phyloP scores from a whole-genome alignment of 163 green algal species.

The Chlorella variabilis region DNA sequence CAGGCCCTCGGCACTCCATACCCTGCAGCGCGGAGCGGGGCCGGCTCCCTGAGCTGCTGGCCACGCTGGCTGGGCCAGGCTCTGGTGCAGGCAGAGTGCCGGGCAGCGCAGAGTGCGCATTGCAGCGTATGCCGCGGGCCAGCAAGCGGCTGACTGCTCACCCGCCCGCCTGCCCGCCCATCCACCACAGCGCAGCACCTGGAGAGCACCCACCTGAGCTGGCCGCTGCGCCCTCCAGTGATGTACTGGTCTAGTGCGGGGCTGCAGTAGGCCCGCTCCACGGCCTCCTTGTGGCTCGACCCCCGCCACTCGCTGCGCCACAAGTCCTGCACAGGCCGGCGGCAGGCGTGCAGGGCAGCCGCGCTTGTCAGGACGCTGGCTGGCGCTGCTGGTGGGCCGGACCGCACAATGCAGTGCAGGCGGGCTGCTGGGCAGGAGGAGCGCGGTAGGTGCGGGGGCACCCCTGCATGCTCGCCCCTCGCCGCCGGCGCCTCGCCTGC shows the following conservation, averaged over 20 bases:
- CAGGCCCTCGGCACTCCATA: constrained; percentile 77
- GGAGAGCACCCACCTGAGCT: constrained; percentile 25
- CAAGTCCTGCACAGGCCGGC: constrained; percentile 56
- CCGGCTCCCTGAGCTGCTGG: neutral
- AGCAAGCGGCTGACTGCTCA: too few species aligned
- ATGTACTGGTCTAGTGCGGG: constrained; percentile 78
- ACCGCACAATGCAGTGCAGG: too few species aligned
- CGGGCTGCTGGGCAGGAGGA: too few species aligned
- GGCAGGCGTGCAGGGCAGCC: too few species aligned
- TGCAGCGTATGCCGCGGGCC: too few species aligned
- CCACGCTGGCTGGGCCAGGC: neutral
- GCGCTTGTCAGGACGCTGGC: too few species aligned
- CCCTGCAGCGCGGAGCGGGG: constrained; percentile 15
- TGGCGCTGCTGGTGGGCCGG: too few species aligned
- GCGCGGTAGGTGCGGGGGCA: too few species aligned
- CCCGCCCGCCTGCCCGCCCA: neutral
- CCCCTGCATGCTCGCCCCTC: too few species aligned
- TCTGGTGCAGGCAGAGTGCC: too few species aligned
- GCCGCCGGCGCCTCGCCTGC: neutral
- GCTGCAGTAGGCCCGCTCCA: constrained; percentile 58
- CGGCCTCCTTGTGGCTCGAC: constrained; percentile 52
- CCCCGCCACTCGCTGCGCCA: constrained; percentile 66
- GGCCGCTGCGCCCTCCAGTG: constrained; percentile 52
- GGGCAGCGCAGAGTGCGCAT: too few species aligned
- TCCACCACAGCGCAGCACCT: too few species aligned